These are phyloP conservation scores for Nicotiana tomentosiformis DNA, from an alignment of 257 asterid species.

Conservation along the genomic window DNA sequence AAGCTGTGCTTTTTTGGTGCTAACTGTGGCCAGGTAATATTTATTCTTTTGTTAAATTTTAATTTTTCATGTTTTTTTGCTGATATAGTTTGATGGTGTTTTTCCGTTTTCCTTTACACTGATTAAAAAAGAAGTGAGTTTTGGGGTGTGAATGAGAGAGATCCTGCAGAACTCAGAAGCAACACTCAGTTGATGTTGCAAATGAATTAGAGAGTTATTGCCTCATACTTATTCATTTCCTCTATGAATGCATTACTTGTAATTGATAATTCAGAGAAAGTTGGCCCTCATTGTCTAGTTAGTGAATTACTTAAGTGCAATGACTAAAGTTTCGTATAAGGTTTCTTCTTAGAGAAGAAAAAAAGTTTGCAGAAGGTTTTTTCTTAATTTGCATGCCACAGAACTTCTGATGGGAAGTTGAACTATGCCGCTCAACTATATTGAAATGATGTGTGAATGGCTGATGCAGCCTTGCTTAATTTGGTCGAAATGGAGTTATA, in stretches of 20 bases:
- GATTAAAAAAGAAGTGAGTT: background rate
- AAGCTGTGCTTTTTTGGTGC: slow-evolving; percentile 29
- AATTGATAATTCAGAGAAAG: background rate
- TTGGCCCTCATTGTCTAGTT: background rate
- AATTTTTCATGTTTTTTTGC: background rate
- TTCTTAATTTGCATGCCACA: background rate
- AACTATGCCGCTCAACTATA: background rate
- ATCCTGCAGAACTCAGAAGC: background rate
- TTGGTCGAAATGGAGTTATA: background rate
- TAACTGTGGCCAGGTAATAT: slow-evolving; percentile 28
- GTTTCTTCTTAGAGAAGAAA: background rate
- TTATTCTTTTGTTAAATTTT: background rate
- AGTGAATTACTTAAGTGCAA: background rate
- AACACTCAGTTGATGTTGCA: background rate
- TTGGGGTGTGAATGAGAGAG: background rate
- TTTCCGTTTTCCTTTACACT: background rate
- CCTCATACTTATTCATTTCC: background rate
- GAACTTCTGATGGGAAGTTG: background rate
- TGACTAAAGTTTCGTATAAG: background rate
- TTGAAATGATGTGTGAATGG: background rate
- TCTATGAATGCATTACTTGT: background rate
- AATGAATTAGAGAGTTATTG: background rate
- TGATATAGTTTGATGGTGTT: background rate
- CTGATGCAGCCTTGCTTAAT: background rate
- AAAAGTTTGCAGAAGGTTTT: background rate